Conservation (phyloP, 192 early-diverging fungal species). For the Entomortierella parvispora region DNA sequence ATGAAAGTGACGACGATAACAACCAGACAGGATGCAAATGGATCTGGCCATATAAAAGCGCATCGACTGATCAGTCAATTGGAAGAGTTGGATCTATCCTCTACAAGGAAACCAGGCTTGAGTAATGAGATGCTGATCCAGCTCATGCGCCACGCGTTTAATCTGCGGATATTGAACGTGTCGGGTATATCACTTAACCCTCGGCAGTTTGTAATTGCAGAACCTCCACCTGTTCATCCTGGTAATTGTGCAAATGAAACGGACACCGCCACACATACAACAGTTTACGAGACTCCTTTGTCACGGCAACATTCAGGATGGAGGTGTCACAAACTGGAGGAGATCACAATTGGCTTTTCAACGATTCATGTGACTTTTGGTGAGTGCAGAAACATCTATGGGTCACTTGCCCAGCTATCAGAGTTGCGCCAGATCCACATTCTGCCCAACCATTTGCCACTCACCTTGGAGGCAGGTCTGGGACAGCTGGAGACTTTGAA, state of each 20-base stretch:
- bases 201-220: background rate
- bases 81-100: constrained; percentile 11
- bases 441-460: constrained; percentile 10
- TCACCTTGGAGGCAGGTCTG: constrained; percentile 8
- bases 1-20: background rate
- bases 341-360: constrained; percentile 4
- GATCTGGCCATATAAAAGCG: no score
- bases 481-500: background rate
- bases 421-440: constrained; percentile 6
- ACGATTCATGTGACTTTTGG: background rate
- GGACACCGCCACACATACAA: background rate
- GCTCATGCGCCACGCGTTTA: constrained; percentile 4
- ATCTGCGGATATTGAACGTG: constrained; percentile 3
- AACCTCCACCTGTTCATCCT: background rate
- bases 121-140: background rate
- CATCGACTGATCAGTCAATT: background rate
- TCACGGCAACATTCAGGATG: background rate
- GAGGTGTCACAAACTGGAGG: constrained; percentile 2
- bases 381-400: background rate
- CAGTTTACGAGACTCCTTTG: background rate
- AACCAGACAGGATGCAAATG: no score
- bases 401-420: background rate
- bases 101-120: constrained; percentile 12
- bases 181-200: constrained; percentile 7
- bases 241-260: background rate